Percentiles rank a stretch among this genome's conserved stretches.
Evolutionary conservation across 495 filamentous ascomycete species (phyloP).

Genomic region (Penicillium odoratum): DNA sequence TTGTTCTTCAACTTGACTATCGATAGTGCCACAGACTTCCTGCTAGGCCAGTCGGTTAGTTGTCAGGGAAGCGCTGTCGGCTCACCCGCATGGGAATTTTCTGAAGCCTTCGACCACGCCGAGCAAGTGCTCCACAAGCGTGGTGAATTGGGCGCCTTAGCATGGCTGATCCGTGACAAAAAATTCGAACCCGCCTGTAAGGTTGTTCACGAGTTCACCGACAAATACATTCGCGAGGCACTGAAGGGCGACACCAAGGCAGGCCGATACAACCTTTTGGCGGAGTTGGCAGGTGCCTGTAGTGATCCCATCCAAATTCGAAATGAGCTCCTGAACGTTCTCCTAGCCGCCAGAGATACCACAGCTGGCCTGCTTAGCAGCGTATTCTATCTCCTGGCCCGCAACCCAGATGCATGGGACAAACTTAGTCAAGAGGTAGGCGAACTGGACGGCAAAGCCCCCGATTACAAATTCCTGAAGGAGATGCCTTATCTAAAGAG

Average conservation of each 20-base stretch:
- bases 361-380: slow-evolving; percentile 55
- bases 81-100: background rate
- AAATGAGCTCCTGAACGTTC: slow-evolving; percentile 36
- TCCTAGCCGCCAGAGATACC: slow-evolving; percentile 61
- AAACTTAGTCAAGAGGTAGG: slow-evolving; percentile 41
- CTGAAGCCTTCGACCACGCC: background rate
- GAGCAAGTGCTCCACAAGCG: background rate
- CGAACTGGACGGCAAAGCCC: slow-evolving; percentile 19
- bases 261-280: background rate
- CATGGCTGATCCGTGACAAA: background rate
- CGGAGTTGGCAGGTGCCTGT: background rate
- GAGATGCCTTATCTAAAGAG: slow-evolving; percentile 52
- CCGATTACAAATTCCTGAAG: slow-evolving; percentile 28
- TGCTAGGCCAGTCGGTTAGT: slow-evolving; percentile 5
- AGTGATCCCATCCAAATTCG: background rate
- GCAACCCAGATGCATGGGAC: slow-evolving; percentile 42
- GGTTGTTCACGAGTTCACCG: background rate
- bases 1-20: slow-evolving; percentile 11
- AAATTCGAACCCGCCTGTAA: background rate
- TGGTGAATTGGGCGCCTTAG: background rate
- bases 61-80: background rate
- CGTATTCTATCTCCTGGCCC: slow-evolving; percentile 53
- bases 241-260: background rate
- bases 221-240: background rate
- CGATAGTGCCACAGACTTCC: slow-evolving; percentile 12